Conservation (phyloP, 495 filamentous ascomycete genomes). For the Cercophora newfieldiana region DNA sequence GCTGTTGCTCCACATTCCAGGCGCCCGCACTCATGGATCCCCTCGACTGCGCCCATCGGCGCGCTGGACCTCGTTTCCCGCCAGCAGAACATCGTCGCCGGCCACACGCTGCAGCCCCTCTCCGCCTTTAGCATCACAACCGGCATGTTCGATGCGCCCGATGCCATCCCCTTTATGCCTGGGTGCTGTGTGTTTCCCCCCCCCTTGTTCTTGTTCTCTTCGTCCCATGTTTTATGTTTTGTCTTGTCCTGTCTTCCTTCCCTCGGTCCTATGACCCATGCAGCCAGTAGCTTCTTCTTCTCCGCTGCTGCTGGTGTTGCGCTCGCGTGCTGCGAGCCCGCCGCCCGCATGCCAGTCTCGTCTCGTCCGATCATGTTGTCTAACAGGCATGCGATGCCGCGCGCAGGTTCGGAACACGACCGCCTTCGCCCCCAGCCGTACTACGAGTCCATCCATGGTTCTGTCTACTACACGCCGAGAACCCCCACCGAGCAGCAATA, state of each 20-base stretch:
- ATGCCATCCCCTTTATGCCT: slow-evolving; percentile 28
- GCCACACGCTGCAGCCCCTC: slow-evolving; percentile 27
- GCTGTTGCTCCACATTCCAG: slow-evolving; percentile 22
- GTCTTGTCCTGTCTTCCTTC: slow-evolving; percentile 1
- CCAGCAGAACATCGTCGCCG: slow-evolving; percentile 26
- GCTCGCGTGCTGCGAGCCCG: slow-evolving; percentile 2
- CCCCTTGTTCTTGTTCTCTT: slow-evolving; percentile 5
- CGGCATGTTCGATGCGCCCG: slow-evolving; percentile 20
- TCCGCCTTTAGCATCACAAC: slow-evolving; percentile 26
- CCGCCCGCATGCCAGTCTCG: slow-evolving; percentile 14
- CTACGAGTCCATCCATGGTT: slow-evolving; percentile 39
- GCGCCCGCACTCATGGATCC: slow-evolving; percentile 22
- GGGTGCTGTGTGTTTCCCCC: slow-evolving; percentile 35
- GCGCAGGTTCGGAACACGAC: slow-evolving; percentile 34
- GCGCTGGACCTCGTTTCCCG: slow-evolving; percentile 32
- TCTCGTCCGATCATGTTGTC: slow-evolving; percentile 14
- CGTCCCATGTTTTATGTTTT: slow-evolving; percentile 3
- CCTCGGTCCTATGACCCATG: too few species aligned
- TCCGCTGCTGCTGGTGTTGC: slow-evolving; percentile 2
- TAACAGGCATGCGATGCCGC: slow-evolving; percentile 29
- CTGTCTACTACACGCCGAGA: slow-evolving; percentile 45
- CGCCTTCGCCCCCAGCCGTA: slow-evolving; percentile 36
- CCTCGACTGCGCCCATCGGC: slow-evolving; percentile 20
- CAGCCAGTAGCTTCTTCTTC: background rate
- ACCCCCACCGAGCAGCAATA: slow-evolving; percentile 32